Evolutionary conservation across 495 filamentous ascomycete genomes (phyloP).

Genomic region (Physcia stellaris): DNA sequence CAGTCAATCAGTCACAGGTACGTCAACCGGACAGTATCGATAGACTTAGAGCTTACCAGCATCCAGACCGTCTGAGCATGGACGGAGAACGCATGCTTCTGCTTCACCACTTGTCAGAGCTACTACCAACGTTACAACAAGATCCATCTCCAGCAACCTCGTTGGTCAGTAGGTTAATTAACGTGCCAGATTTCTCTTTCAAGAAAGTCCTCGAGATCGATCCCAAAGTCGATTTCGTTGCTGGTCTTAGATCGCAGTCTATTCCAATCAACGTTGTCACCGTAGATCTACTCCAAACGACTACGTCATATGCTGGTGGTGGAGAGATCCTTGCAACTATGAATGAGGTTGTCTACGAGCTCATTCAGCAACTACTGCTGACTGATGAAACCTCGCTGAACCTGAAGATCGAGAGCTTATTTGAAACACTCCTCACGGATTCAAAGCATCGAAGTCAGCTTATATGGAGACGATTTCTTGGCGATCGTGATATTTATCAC

Average conservation of each 20-base stretch:
- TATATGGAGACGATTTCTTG: conserved; percentile 61
- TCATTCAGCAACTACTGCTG: conserved; percentile 61
- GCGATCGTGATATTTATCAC: conserved; percentile 54
- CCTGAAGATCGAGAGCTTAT: no score
- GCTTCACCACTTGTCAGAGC: conserved; percentile 29
- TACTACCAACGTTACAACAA: conserved; percentile 34
- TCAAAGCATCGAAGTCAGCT: no score
- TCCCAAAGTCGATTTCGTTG: conserved; percentile 33
- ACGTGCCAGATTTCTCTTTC: conserved; percentile 28
- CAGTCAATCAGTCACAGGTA: conserved; percentile 8
- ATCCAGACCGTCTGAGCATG: conserved; percentile 1
- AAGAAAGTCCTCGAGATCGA: conserved; percentile 29
- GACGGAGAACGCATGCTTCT: conserved; percentile 4
- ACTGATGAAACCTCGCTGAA: conserved; percentile 50
- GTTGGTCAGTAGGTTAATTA: conserved; percentile 23
- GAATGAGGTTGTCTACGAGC: conserved; percentile 41
- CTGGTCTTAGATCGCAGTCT: conserved; percentile 44
- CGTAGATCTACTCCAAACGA: conserved; percentile 60
- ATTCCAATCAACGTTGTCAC: conserved; percentile 56
- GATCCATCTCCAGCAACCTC: conserved; percentile 36
- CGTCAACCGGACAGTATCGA: neutral
- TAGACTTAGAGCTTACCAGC: neutral
- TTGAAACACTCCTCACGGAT: no score
- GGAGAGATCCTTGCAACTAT: conserved; percentile 55
- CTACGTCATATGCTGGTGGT: conserved; percentile 42